Conservation (phyloP, 1,284 basidiomycete species). For the Ceratobasidium sp. region DNA sequence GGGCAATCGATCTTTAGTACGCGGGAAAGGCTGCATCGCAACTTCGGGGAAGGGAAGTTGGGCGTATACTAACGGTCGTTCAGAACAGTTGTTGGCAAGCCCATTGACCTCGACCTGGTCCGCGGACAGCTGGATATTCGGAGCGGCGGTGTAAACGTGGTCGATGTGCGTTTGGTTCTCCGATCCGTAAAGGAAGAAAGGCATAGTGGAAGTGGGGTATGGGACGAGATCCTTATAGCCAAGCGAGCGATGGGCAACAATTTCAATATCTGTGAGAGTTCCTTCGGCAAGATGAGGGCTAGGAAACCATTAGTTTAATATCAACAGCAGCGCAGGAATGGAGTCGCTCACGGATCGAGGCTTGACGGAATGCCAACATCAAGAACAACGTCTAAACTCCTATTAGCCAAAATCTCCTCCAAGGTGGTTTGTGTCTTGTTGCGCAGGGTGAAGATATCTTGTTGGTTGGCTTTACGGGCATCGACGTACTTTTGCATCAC, state of each 20-base stretch:
- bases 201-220: slow-evolving; percentile 57
- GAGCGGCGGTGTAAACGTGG: slow-evolving; percentile 59
- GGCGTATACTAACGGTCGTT: too few species aligned
- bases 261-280: slow-evolving; percentile 55
- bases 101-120: slow-evolving; percentile 36
- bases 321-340: neutral
- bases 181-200: slow-evolving; percentile 63
- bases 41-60: too few species aligned
- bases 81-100: too few species aligned
- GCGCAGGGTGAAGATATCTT: slow-evolving; percentile 51
- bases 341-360: neutral
- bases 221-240: slow-evolving; percentile 52
- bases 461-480: slow-evolving; percentile 51
- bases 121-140: slow-evolving; percentile 53
- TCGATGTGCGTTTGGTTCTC: slow-evolving; percentile 58
- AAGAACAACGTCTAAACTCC: slow-evolving; percentile 51
- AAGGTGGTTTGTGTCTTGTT: slow-evolving; percentile 49
- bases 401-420: slow-evolving; percentile 49
- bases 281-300: slow-evolving; percentile 3
- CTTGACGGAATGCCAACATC: slow-evolving; percentile 47
- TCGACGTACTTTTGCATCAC: slow-evolving; percentile 50
- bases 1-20: too few species aligned
- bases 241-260: slow-evolving; percentile 56
- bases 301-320: neutral
- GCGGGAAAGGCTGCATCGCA: too few species aligned